Percentiles rank a stretch among this genome's conserved stretches.
Conservation (phyloP, 2,329 filamentous ascomycete genomes). For the Diaporthe longicolla region DNA sequence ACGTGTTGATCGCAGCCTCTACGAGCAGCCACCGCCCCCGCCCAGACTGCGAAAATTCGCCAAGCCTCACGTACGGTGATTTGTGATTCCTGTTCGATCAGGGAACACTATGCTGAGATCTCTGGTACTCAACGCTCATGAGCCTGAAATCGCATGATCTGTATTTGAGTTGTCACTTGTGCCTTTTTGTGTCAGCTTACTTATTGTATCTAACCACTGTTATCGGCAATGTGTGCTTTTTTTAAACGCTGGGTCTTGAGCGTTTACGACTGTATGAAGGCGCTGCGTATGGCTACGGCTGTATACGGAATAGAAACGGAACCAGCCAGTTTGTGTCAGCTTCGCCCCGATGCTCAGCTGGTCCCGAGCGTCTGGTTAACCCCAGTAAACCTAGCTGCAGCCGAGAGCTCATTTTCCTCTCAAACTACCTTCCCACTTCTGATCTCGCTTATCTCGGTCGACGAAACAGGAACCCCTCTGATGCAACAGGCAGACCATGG, state of each 20-base stretch:
- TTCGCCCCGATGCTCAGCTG: constrained; percentile 9
- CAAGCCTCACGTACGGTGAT: background rate
- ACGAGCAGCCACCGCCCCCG: background rate
- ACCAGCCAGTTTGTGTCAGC: too few species aligned
- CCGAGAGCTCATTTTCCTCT: constrained; percentile 15
- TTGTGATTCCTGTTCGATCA: background rate
- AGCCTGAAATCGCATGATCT: background rate
- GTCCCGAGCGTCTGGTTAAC: constrained; percentile 32
- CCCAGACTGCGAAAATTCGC: background rate
- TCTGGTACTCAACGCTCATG: background rate
- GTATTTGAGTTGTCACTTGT: constrained; percentile 1
- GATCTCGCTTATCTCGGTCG: constrained; percentile 29
- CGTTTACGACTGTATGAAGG: too few species aligned
- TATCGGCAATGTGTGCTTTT: too few species aligned
- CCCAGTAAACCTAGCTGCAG: constrained; percentile 5
- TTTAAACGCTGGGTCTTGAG: too few species aligned
- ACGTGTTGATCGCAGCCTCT: background rate
- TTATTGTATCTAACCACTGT: too few species aligned
- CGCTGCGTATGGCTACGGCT: too few species aligned
- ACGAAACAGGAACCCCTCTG: background rate
- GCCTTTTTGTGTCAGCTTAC: background rate
- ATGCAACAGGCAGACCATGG: constrained; percentile 5
- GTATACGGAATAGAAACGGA: too few species aligned
- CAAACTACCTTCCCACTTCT: background rate
- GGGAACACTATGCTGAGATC: background rate